A percentile compares a stretch with the other conserved stretches of the same genome.
Evolutionary conservation across 441 rosid species (phyloP).

Genomic region (Macaranga tanarius): DNA sequence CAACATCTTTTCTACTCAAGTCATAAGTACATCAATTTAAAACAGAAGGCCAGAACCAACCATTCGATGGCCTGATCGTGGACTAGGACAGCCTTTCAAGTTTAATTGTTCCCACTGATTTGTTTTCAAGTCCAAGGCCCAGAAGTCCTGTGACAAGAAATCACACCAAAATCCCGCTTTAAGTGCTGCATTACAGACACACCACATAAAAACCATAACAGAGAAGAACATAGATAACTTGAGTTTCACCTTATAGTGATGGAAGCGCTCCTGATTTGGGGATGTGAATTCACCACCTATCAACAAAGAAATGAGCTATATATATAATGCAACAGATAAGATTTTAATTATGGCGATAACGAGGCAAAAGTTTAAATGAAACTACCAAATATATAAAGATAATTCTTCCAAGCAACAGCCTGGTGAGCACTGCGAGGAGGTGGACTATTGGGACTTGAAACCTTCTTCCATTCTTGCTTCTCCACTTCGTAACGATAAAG

Average conservation of each 20-base stretch:
- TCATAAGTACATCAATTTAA: constrained; percentile 2
- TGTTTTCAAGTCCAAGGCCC: constrained; percentile 91
- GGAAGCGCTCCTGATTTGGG: constrained; percentile 95
- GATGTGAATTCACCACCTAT: constrained; percentile 98
- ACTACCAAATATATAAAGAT: constrained; percentile 87
- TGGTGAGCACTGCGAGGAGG: constrained; percentile 99
- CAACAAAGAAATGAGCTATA: constrained; percentile 20
- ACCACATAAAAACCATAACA: neutral
- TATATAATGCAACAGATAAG: neutral
- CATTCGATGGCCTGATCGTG: constrained; percentile 99
- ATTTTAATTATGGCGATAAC: neutral
- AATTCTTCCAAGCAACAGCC: constrained; percentile 95
- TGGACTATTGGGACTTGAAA: constrained; percentile 95
- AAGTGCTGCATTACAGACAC: neutral
- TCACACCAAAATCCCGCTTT: neutral
- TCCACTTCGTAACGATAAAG: constrained; percentile 89
- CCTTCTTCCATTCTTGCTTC: constrained; percentile 81
- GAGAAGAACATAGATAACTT: neutral
- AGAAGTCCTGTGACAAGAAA: constrained; percentile 60
- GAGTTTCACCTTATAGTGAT: constrained; percentile 79
- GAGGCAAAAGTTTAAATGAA: neutral
- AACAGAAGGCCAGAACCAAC: constrained; percentile 39
- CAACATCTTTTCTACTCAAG: neutral
- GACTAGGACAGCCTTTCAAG: constrained; percentile 86
- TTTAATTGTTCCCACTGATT: constrained; percentile 96